Evolutionary conservation across 1,139 yeast species (phyloP).

Genomic region (Protomyces inundatus): DNA sequence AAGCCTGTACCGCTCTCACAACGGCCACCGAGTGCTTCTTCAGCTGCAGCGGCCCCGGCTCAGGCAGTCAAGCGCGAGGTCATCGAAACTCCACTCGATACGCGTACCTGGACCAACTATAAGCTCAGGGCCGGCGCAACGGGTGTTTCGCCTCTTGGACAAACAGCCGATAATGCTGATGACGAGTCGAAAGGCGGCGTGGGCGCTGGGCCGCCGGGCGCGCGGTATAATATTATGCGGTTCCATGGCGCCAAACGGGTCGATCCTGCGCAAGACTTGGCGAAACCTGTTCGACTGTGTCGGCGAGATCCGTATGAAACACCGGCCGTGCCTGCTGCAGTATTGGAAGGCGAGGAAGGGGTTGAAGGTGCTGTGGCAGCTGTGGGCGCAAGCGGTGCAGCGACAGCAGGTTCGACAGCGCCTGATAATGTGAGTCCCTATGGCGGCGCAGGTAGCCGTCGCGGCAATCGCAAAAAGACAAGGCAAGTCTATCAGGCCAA

Average conservation of each 20-base stretch:
- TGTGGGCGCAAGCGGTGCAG: conserved; percentile 26
- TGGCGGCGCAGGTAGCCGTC: conserved; percentile 72
- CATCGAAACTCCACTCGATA: conserved; percentile 12
- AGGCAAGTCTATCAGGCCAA: conserved; percentile 75
- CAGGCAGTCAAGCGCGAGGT: conserved; percentile 19
- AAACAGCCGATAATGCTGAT: background rate
- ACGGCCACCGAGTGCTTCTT: background rate
- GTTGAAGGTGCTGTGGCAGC: conserved; percentile 29
- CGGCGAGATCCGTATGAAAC: conserved; percentile 71
- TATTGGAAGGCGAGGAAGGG: conserved; percentile 39
- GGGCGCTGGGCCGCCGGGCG: conserved; percentile 40
- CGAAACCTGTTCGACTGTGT: conserved; percentile 77
- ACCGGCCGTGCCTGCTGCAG: background rate
- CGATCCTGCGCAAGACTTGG: conserved; percentile 65
- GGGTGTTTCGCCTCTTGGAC: conserved; percentile 51
- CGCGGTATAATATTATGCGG: conserved; percentile 73
- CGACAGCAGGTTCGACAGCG: conserved; percentile 15
- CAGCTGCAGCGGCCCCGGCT: background rate
- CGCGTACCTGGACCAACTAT: conserved; percentile 49
- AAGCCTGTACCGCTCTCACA: background rate
- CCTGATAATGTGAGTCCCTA: conserved; percentile 68
- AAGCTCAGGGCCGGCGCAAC: conserved; percentile 65
- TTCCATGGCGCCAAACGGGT: conserved; percentile 70
- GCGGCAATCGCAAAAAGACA: conserved; percentile 69
- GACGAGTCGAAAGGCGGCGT: background rate